Conservation (phyloP, 2,329 filamentous ascomycete species). For the Aspergillus ruber region DNA sequence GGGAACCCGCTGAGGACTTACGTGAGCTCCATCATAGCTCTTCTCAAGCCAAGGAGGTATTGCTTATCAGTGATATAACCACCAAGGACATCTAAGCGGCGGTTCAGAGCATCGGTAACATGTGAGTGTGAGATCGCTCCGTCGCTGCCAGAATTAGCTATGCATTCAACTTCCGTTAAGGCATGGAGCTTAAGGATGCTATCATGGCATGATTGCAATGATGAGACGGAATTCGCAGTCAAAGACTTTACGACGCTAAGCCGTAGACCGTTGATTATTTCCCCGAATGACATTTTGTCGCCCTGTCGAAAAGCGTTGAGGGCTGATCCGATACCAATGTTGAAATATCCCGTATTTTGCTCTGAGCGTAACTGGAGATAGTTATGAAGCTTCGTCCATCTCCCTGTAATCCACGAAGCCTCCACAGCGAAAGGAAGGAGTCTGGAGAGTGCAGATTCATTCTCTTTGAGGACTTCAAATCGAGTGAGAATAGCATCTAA, state of each 20-base stretch:
- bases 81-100: slow-evolving; percentile 81
- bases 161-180: slow-evolving; percentile 76
- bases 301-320: slow-evolving; percentile 55
- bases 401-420: slow-evolving; percentile 81
- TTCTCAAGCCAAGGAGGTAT: slow-evolving; percentile 76
- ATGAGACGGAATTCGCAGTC: slow-evolving; percentile 69
- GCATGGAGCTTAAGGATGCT: slow-evolving; percentile 81
- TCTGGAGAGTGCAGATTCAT: slow-evolving; percentile 49
- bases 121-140: slow-evolving; percentile 13
- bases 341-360: slow-evolving; percentile 60
- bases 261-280: slow-evolving; percentile 59
- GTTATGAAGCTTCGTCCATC: slow-evolving; percentile 68
- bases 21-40: slow-evolving; percentile 78
- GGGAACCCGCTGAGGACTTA: slow-evolving; percentile 3
- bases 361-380: slow-evolving; percentile 47
- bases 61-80: slow-evolving; percentile 90
- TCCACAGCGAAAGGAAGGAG: slow-evolving; percentile 81
- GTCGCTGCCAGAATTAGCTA: slow-evolving; percentile 48
- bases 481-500: slow-evolving; percentile 79
- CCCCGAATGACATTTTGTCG: slow-evolving; percentile 47
- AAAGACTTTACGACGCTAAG: slow-evolving; percentile 66
- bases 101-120: slow-evolving; percentile 54
- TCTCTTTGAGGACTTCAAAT: slow-evolving; percentile 64
- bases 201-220: slow-evolving; percentile 77
- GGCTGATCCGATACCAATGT: slow-evolving; percentile 68